phyloP scores from a whole-genome alignment of 2,329 filamentous ascomycete species.

The Amphichorda felina region DNA sequence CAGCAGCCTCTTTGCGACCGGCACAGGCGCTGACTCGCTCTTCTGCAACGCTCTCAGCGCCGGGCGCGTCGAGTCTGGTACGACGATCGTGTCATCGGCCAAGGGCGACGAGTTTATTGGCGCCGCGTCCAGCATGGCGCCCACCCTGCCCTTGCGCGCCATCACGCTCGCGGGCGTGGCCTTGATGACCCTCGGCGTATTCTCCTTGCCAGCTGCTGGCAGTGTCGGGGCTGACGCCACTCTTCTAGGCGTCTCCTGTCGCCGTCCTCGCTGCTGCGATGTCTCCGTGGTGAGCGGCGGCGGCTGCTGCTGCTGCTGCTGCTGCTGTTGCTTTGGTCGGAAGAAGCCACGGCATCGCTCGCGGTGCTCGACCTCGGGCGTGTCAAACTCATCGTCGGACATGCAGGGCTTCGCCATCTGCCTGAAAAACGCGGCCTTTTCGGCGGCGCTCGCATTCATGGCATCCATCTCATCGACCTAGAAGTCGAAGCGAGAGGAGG shows the following conservation, averaged over 20 bases:
- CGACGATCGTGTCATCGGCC: constrained; percentile 11
- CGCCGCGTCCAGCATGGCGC: constrained; percentile 6
- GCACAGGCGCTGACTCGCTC: constrained; percentile 18
- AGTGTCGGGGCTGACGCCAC: constrained; percentile 5
- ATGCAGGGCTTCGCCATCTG: neutral
- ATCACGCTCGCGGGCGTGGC: constrained; percentile 14
- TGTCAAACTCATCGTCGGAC: constrained; percentile 2
- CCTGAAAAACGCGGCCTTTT: neutral
- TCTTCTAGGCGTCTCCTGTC: constrained; percentile 5
- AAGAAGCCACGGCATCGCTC: constrained; percentile 1
- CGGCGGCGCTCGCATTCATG: neutral
- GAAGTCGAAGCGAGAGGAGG: too few species aligned
- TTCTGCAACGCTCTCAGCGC: constrained; percentile 8
- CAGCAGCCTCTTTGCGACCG: constrained; percentile 7
- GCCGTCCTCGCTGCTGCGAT: neutral
- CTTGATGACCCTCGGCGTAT: constrained; percentile 11
- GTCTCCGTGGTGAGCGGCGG: too few species aligned
- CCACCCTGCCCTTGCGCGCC: constrained; percentile 9
- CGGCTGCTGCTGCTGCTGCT: too few species aligned
- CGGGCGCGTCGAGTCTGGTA: constrained; percentile 13
- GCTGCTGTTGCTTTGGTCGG: neutral
- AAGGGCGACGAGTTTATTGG: constrained; percentile 6
- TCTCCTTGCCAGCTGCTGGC: neutral
- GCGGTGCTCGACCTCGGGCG: constrained; percentile 9
- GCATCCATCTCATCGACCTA: neutral